Percentiles rank a stretch among this genome's conserved stretches.
Conservation (phyloP, 2,329 filamentous ascomycete genomes). For the Scorias spongiosa region DNA sequence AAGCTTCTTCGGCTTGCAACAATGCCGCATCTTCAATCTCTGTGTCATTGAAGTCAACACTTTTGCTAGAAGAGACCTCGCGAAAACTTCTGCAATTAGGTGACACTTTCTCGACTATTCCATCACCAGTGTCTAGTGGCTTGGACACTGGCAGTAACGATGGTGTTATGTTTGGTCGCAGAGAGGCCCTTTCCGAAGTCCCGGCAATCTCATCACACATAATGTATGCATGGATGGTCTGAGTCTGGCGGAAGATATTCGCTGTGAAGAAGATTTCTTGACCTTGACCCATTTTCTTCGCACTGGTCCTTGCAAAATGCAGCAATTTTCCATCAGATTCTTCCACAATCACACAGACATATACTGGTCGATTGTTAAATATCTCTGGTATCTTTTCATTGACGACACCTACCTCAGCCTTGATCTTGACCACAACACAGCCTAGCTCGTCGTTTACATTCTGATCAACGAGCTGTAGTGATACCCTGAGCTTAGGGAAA, state of each 20-base stretch:
- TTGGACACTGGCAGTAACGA: constrained; percentile 14
- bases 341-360: constrained; percentile 60
- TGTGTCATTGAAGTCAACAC: constrained; percentile 35
- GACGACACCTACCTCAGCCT: constrained; percentile 52
- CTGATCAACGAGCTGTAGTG: constrained; percentile 35
- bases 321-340: constrained; percentile 52
- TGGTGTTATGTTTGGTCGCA: constrained; percentile 35
- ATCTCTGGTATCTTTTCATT: constrained; percentile 47
- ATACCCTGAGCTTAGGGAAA: constrained; percentile 55
- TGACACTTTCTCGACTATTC: constrained; percentile 5
- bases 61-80: constrained; percentile 30
- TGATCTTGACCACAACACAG: constrained; percentile 44
- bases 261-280: constrained; percentile 47
- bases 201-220: constrained; percentile 73
- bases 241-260: constrained; percentile 37
- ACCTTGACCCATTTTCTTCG: constrained; percentile 47
- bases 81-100: background rate
- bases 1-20: background rate
- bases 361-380: constrained; percentile 51
- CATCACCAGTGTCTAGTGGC: background rate
- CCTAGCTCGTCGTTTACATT: constrained; percentile 26
- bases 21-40: constrained; percentile 3
- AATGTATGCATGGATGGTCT: constrained; percentile 51
- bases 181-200: constrained; percentile 37
- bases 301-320: constrained; percentile 52